A percentile compares a stretch with the other conserved stretches of the same genome.
Conservation (phyloP, 83 land plant species). For the Thuja plicata region DNA sequence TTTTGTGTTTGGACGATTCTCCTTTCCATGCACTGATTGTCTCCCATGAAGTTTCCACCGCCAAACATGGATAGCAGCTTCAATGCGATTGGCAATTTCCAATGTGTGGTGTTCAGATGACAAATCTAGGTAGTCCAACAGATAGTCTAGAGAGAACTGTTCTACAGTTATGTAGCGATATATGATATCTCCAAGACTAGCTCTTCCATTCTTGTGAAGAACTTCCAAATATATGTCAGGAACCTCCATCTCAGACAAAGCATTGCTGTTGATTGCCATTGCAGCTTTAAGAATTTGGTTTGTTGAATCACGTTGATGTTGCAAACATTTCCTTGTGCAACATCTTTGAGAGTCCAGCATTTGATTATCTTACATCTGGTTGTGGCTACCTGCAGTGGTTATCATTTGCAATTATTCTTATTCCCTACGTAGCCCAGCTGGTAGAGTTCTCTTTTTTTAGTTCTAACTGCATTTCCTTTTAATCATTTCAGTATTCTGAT, state of each 20-base stretch:
- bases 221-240: constrained; percentile 74
- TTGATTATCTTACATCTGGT: no score
- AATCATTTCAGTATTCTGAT: no score
- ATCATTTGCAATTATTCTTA: no score
- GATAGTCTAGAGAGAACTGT: constrained; percentile 31
- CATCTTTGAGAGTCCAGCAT: no score
- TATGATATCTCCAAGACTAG: constrained; percentile 43
- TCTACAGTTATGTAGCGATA: constrained; percentile 36
- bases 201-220: constrained; percentile 73
- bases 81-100: constrained; percentile 39
- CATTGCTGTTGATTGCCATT: constrained; percentile 74
- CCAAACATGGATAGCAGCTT: constrained; percentile 47
- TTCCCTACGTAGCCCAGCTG: no score
- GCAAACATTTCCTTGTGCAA: constrained; percentile 61
- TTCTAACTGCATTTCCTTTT: no score
- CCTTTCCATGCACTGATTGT: constrained; percentile 25
- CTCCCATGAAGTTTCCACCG: constrained; percentile 35
- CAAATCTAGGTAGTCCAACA: constrained; percentile 34
- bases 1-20: constrained; percentile 32
- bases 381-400: no score
- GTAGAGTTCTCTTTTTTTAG: no score
- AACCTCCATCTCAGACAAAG: constrained; percentile 89
- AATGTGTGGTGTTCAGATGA: constrained; percentile 45
- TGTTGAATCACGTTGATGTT: constrained; percentile 68
- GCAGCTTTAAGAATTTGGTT: constrained; percentile 89